Evolutionary conservation across 805 yeast genomes (phyloP), one percentile per base, ranked within the genome.

Genomic region (Yarrowia sp.): DNA sequence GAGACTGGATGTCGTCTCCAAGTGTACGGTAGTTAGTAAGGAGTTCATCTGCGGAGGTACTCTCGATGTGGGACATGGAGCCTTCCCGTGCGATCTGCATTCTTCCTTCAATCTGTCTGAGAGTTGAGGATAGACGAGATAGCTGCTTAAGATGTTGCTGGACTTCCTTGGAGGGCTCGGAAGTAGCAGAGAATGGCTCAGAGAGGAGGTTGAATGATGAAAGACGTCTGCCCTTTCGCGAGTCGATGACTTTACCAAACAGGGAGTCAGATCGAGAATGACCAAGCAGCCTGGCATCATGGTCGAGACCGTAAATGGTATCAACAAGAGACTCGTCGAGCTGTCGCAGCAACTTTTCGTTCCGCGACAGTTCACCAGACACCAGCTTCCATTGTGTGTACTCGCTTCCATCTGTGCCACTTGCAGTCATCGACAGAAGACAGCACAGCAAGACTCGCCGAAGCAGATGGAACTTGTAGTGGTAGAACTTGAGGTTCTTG

Each of bases 371-470:
- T 16, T 61, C 56, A 1, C 41, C 43, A 2, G 56, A 32, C 11
- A 44, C 54, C n/a, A 44, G 36, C 21, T 61, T 61, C 64, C 64
- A 61, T 28, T 61, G 64, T 8, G 44, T 61, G 38, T 46, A 61
- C 16, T 61, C 64, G 33, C 46, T 33, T 28, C 46, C 54, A 17
- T 61, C 64, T 11, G 54, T 61, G 24, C 56, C 56, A 33, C 38
- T 48, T 4, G 75, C 63, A 7, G 69, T 63, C 17, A 77, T 69
- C 0, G 84, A 77, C 48, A 82, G 66, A 21, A 81, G 66, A 41
- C 78, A 73, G 70, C 83, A 80, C 2, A 82, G 71, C 59, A 78
- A 70, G 49, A 80, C 77, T n/a, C 82, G 75, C 63, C 82, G 74
- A 46, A 81, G 63, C 32, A 74, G 67, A 35, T 79, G 80, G 12